Evolutionary conservation across 2,329 filamentous ascomycete genomes (phyloP).

Genomic region (Talaromyces sp.): DNA sequence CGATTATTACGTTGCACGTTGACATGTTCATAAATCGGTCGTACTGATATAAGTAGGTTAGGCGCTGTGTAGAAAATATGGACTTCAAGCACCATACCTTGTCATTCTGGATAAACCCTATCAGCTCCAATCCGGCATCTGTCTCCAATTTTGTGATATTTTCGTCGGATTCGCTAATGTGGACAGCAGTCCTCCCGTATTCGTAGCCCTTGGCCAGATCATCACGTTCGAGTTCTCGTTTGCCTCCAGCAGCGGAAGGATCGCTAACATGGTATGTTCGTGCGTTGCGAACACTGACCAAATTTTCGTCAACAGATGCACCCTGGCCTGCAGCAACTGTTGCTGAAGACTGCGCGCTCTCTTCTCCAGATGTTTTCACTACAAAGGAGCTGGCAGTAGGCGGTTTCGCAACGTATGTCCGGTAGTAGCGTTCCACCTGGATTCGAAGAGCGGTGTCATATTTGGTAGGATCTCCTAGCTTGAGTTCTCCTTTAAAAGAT

Average conservation of each 20-base stretch:
- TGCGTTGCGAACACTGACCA: conserved; percentile 69
- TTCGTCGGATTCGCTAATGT: conserved; percentile 78
- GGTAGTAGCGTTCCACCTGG: conserved; percentile 84
- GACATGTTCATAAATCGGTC: conserved; percentile 82
- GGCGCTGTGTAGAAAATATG: background rate
- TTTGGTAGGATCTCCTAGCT: conserved; percentile 67
- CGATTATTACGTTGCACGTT: conserved; percentile 69
- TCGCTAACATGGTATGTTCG: conserved; percentile 78
- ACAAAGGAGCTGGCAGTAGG: conserved; percentile 75
- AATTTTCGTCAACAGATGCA: conserved; percentile 20
- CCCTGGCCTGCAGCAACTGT: conserved; percentile 30
- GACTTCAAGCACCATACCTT: conserved; percentile 46
- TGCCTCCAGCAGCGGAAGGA: conserved; percentile 66
- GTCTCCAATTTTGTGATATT: conserved; percentile 87
- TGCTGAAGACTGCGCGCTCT: conserved; percentile 48
- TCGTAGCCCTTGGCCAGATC: conserved; percentile 88
- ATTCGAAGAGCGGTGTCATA: conserved; percentile 74
- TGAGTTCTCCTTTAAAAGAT: conserved; percentile 72
- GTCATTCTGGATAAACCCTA: conserved; percentile 75
- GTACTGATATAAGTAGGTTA: conserved; percentile 47
- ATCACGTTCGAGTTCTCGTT: conserved; percentile 73
- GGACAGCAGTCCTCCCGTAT: conserved; percentile 87
- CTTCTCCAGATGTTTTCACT: conserved; percentile 43
- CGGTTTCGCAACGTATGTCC: conserved; percentile 69
- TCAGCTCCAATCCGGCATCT: conserved; percentile 65